Evolutionary conservation across 768 basidiomycete genomes (phyloP), one percentile per base, ranked within the genome.

Genomic region (Termitomyces sp.): DNA sequence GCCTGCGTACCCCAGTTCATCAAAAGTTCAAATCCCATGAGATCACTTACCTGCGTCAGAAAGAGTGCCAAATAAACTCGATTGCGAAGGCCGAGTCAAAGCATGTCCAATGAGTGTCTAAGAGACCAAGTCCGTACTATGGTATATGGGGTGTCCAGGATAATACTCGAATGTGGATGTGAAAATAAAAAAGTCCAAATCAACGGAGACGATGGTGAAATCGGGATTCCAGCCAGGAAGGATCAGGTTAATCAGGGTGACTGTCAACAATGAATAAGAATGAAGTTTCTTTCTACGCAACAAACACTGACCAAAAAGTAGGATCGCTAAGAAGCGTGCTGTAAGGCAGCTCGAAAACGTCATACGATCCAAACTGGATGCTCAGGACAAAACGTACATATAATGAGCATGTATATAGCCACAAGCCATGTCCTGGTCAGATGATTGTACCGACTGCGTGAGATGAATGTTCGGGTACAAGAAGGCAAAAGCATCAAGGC

Each of bases 221-320:
- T 74, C 74, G 12, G 74, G 73, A 50, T 74, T 74, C 71, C 71
- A 75, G 32, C 74, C 74, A 8, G 71, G 70, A 2, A 75, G 60
- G 14, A 75, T 72, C 8, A 73, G 74, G 45, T 74, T 73, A 14
- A 69, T 58, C 8, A 61, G 45, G 19, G 7, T 14, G 11, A 43
- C 55, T 56, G n/a, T 19, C 50, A 10, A 7, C 12, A 6, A 37
- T 15, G 12, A 19, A 12, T 17, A 22, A 14, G 8, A 30, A 15
- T 32, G 17, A 19, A 8, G 35, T 14, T 9, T 21, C 4, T 10
- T n/a, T n/a, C n/a, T 6, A 28, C 10, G 11, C 37, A 34, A 21
- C 15, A 11, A 30, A 24, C 8, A 55, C 50, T 52, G 17, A 52
- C 58, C 15, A 15, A 52, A 21, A 45, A 56, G 17, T n/a, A 54